A percentile compares a stretch with the other conserved stretches of the same genome.
Conservation (phyloP, 306 rosid species). For the Castanospermum australe region DNA sequence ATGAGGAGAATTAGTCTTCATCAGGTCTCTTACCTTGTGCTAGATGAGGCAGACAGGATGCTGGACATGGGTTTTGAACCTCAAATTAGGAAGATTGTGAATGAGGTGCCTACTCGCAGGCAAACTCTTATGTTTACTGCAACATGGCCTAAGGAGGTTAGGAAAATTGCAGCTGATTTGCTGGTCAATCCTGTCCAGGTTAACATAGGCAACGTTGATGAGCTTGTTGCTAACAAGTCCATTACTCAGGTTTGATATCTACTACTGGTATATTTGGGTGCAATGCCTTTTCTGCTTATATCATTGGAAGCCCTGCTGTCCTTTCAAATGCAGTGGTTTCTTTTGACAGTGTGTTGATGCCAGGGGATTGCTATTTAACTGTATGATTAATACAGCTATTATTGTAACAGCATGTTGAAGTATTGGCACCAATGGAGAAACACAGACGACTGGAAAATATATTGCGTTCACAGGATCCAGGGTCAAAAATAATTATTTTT, state of each 20-base stretch:
- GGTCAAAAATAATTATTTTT: slow-evolving; percentile 86
- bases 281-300: not conserved
- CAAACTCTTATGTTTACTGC: slow-evolving; percentile 99
- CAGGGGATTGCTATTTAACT: not conserved
- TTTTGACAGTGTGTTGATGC: not conserved
- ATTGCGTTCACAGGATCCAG: slow-evolving; percentile 90
- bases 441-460: slow-evolving; percentile 83
- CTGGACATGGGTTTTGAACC: slow-evolving; percentile 99
- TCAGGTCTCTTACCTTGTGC: slow-evolving; percentile 90
- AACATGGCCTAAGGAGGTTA: slow-evolving; percentile 99
- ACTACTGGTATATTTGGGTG: slow-evolving; percentile 3
- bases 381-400: not conserved
- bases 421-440: slow-evolving; percentile 70
- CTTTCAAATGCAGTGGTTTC: not conserved
- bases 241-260: slow-evolving; percentile 80
- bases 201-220: slow-evolving; percentile 95
- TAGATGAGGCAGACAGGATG: slow-evolving; percentile 99
- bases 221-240: slow-evolving; percentile 95
- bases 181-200: slow-evolving; percentile 92
- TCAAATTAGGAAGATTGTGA: slow-evolving; percentile 95
- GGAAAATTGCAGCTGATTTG: slow-evolving; percentile 96
- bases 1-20: slow-evolving; percentile 90
- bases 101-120: slow-evolving; percentile 89
- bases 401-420: slow-evolving; percentile 75
- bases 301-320: not conserved